Base-by-base conservation (phyloP, 208 protist species). In the Endotrypanum monterogeii region DNA sequence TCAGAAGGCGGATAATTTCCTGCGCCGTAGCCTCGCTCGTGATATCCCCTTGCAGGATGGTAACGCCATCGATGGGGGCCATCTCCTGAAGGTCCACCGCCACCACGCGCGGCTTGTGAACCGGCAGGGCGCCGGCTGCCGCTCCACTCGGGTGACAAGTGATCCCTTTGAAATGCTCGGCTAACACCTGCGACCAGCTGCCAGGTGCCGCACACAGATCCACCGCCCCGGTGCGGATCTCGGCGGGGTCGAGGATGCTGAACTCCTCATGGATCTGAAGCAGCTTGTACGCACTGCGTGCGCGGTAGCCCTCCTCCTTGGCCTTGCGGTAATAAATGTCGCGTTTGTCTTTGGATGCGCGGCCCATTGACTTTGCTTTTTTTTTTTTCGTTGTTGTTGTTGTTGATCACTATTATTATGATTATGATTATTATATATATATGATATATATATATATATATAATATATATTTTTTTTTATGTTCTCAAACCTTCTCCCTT, bases 51-150 rank as follows among this genome's bases (percentile, higher is more conserved):
- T 98, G 93, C 28, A 98, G 68, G 37, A 96, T 57, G 18, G 67
- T 63, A 1, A 99, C 99, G 16, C 99, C 98, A 30, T 94, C 87
- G 57, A 99, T 98, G 7, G 99, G 99, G 37, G 99, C 98, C 98
- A 99, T 99, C 79, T 99, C 97, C 76, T 99, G 99, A 54, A 99
- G 79, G 82, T 99, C 99, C 2, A 99, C 99, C n/a, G 96, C 97
- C 3, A 89, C 85, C n/a, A 93, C 58, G 78, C 78, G 12, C 83
- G 84, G 35, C 60, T 55, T 28, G 28, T 25, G 67, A 23, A 51
- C 23, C 44, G 52, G 41, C 32, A 18, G 51, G 46, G 60, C 37
- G 39, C 60, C 60, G 39, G 46, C 44, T 39, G 41, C 61, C 5
- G 39, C 48, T 6, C 12, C 30, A 41, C 35, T 76, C 28, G n/a